Evolutionary conservation across 1,284 basidiomycete species (phyloP), one percentile per base, ranked within the genome.

Genomic region (Ustilago lituana): DNA sequence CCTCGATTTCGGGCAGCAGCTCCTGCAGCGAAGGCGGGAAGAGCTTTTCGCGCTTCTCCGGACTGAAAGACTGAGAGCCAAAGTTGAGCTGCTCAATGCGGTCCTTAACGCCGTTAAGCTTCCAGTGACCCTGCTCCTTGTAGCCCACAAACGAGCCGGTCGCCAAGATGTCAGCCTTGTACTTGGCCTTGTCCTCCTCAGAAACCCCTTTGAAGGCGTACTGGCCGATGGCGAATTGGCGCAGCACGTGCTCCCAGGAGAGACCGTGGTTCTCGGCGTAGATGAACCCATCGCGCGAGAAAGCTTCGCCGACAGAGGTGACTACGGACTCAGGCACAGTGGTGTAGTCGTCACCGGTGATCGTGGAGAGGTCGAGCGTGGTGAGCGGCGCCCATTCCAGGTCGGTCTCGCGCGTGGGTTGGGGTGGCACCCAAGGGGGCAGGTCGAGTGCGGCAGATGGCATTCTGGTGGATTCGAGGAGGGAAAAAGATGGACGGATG

Each of bases 71-170:
- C 31, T 76, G 71, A 4, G 73, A 73, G 33, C 83, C 84, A 76
- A 83, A 83, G 77, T 85, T 85, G 66, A 84, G 80, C 56, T 84
- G 83, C 54, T 83, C 82, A 50, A 85, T 84, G 1, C 83, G 77
- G 52, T 85, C 84, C 33, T 76, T 73, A 17, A 80, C 68, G 3
- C 81, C 83, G 36, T 80, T 62, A 24, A 80, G 61, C 29, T 79
- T 75, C 83, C 84, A 84, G 73, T 84, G 84, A 2, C 84, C 84
- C 56, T 82, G 82, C 49, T 83, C 82, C 62, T 84, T 84, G 82
- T 84, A 84, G 0, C 84, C 80, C n/a, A 79, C 74, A 36, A 81
- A 81, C 31, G 44, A 54, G 0, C 84, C 80, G 0, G 63, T 72
- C 7, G 54, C 19, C 15, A 77, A 40, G 36, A 81, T 81, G 44